Conservation (phyloP, 371 early-diverging fungal species). For the Coemansia sp. region DNA sequence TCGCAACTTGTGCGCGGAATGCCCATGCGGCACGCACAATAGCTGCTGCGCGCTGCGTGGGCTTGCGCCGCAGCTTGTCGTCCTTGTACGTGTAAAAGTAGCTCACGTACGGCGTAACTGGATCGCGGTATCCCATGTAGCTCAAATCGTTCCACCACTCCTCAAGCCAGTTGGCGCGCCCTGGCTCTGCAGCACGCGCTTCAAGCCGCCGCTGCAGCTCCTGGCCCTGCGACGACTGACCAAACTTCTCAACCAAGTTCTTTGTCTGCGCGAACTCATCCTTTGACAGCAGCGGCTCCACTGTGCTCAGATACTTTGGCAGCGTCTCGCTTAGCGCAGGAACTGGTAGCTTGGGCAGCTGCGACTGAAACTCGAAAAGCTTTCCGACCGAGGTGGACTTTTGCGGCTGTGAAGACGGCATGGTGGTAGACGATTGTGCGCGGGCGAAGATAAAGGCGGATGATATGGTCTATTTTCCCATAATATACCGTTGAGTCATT, state of each 20-base stretch:
- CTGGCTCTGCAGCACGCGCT: slow-evolving; percentile 55
- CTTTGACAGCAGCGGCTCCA: slow-evolving; percentile 75
- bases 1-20: slow-evolving; percentile 79
- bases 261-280: slow-evolving; percentile 73
- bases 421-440: slow-evolving; percentile 15
- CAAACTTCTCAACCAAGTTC: slow-evolving; percentile 74
- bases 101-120: slow-evolving; percentile 83
- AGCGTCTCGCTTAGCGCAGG: slow-evolving; percentile 83
- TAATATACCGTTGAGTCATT: neutral
- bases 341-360: slow-evolving; percentile 88
- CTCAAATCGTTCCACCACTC: slow-evolving; percentile 95
- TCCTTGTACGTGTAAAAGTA: slow-evolving; percentile 85
- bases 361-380: slow-evolving; percentile 51
- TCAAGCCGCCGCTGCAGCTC: slow-evolving; percentile 83
- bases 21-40: slow-evolving; percentile 83
- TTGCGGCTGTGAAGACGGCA: slow-evolving; percentile 21
- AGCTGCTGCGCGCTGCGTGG: slow-evolving; percentile 83
- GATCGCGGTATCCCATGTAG: slow-evolving; percentile 94
- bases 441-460: neutral
- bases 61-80: slow-evolving; percentile 72
- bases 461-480: neutral
- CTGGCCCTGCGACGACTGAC: slow-evolving; percentile 73
- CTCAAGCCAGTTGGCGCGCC: slow-evolving; percentile 81
- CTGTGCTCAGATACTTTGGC: slow-evolving; percentile 77
- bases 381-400: slow-evolving; percentile 35